phyloP scores from a whole-genome alignment of 2,329 filamentous ascomycete genomes.

The Aspergillus sclerotialis region DNA sequence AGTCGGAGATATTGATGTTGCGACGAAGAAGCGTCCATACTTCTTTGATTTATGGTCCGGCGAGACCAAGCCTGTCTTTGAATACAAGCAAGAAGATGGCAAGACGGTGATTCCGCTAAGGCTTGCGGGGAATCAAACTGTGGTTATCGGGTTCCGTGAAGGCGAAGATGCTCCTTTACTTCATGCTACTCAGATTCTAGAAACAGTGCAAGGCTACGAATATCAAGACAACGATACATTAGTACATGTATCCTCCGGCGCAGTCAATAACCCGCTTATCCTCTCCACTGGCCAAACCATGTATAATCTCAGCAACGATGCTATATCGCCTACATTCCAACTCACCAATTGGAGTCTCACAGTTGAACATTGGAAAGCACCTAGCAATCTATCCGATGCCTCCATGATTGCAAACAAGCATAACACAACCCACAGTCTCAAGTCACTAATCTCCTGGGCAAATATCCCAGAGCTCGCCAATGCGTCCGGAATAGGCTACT shows the following conservation, averaged over 20 bases:
- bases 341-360: slow-evolving; percentile 31
- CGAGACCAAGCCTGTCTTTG: slow-evolving; percentile 19
- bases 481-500: slow-evolving; percentile 14
- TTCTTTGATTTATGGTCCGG: slow-evolving; percentile 40
- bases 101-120: slow-evolving; percentile 26
- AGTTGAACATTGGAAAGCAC: slow-evolving; percentile 35
- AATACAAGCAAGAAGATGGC: slow-evolving; percentile 21
- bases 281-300: slow-evolving; percentile 2
- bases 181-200: slow-evolving; percentile 3
- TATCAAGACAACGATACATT: not conserved
- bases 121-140: slow-evolving; percentile 34
- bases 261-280: not conserved
- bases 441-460: slow-evolving; percentile 25
- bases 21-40: slow-evolving; percentile 26
- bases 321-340: slow-evolving; percentile 8
- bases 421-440: slow-evolving; percentile 26
- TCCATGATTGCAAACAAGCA: slow-evolving; percentile 11
- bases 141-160: slow-evolving; percentile 31
- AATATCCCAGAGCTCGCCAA: slow-evolving; percentile 13
- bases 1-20: slow-evolving; percentile 20
- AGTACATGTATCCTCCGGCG: not conserved
- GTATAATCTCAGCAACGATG: not conserved
- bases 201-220: slow-evolving; percentile 1
- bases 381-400: slow-evolving; percentile 23
- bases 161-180: slow-evolving; percentile 1